Evolutionary conservation across 768 basidiomycete genomes (phyloP).

Genomic region (Leccinum disarticulatum): DNA sequence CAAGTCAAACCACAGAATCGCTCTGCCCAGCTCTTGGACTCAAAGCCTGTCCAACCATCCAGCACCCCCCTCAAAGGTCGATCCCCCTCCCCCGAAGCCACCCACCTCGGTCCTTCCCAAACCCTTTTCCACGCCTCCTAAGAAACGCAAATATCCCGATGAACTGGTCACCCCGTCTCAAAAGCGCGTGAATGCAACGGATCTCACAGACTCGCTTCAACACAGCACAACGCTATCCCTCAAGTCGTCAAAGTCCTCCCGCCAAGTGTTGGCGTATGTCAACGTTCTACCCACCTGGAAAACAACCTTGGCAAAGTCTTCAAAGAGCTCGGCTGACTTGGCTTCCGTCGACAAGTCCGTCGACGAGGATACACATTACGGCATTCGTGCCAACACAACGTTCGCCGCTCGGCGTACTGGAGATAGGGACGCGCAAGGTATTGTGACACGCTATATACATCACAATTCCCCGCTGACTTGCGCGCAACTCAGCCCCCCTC

Average conservation of each 20-base stretch:
- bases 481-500: conserved; percentile 48
- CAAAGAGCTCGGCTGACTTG: conserved; percentile 35
- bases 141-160: conserved; percentile 67
- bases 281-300: conserved; percentile 31
- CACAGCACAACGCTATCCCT: conserved; percentile 28
- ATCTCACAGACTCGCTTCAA: conserved; percentile 13
- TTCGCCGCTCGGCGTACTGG: conserved; percentile 62
- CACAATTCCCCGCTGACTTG: neutral
- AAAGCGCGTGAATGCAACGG: conserved; percentile 50
- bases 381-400: conserved; percentile 37
- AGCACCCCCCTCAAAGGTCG: too few species aligned
- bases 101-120: conserved; percentile 4
- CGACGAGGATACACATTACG: conserved; percentile 36
- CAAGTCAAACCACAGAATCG: too few species aligned
- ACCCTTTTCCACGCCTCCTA: conserved; percentile 53
- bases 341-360: conserved; percentile 59
- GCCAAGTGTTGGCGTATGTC: conserved; percentile 35
- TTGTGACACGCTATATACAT: neutral
- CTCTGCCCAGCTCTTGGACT: too few species aligned
- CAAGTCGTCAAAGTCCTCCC: conserved; percentile 30
- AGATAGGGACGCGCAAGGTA: conserved; percentile 77
- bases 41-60: too few species aligned
- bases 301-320: conserved; percentile 28
- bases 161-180: conserved; percentile 59
- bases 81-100: conserved; percentile 17